These are phyloP conservation scores for Tylopilus felleus DNA, from an alignment of 768 basidiomycete species.

Conservation along the genomic window DNA sequence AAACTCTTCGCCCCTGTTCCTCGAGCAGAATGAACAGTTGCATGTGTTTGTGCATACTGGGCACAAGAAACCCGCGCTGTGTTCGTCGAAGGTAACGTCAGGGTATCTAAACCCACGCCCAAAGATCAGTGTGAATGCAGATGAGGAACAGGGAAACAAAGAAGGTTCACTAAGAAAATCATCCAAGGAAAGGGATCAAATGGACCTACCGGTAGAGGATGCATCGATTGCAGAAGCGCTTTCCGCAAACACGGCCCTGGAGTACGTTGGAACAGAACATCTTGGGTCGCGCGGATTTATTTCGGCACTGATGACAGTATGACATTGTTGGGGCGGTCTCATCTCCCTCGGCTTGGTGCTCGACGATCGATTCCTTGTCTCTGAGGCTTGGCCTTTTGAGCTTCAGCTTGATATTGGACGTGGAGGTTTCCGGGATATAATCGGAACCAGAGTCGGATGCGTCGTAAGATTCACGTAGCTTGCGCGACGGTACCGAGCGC, in stretches of 20 bases:
- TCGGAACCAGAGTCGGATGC: constrained; percentile 15
- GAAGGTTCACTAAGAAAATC: constrained; percentile 2
- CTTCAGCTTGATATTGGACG: not conserved
- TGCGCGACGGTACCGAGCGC: constrained; percentile 16
- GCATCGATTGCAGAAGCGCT: constrained; percentile 36
- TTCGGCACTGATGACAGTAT: constrained; percentile 39
- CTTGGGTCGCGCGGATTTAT: constrained; percentile 26
- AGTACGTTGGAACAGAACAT: constrained; percentile 32
- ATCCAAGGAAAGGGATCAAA: not conserved
- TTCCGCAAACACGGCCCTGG: constrained; percentile 25
- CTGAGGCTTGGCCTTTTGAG: not conserved
- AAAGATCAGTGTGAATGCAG: not conserved
- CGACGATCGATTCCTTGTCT: not conserved
- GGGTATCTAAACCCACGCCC: constrained; percentile 37
- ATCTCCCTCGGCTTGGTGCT: not conserved
- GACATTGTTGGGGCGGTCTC: constrained; percentile 4
- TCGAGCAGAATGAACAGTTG: constrained; percentile 46
- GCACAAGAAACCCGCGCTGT: constrained; percentile 36
- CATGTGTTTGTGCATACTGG: constrained; percentile 45
- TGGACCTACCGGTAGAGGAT: constrained; percentile 31
- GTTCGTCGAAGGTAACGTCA: constrained; percentile 34
- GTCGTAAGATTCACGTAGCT: constrained; percentile 5
- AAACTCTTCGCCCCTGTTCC: constrained; percentile 46
- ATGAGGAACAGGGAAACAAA: not conserved
- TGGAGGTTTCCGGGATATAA: constrained; percentile 9